Conservation (phyloP, 257 asterid genomes). For the Craterostigma plantagineum region DNA sequence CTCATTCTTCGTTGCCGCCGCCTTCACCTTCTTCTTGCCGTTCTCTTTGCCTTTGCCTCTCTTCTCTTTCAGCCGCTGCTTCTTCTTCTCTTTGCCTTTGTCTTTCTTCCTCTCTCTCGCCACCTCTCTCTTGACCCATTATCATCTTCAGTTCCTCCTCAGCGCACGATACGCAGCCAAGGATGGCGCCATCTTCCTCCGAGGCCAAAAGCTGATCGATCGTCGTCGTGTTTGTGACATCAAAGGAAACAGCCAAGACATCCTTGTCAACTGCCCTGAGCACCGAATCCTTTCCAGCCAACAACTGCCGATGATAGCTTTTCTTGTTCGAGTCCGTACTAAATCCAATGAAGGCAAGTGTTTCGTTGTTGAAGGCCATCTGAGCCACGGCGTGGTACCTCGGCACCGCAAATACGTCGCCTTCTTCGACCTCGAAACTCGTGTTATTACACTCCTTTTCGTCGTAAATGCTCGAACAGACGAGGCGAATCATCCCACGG, state of each 20-base stretch:
- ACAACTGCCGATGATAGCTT: constrained; percentile 2
- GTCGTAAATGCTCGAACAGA: background rate
- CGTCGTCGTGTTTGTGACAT: too few species aligned
- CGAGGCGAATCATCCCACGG: background rate
- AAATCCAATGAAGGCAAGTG: background rate
- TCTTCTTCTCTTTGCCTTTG: background rate
- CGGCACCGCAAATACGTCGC: constrained; percentile 3
- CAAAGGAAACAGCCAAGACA: background rate
- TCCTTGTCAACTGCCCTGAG: background rate
- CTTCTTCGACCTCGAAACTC: constrained; percentile 1
- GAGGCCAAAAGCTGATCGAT: too few species aligned
- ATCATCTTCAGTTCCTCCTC: constrained; percentile 2
- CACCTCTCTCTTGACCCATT: background rate
- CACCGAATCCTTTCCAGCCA: constrained; percentile 2
- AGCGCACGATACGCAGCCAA: too few species aligned
- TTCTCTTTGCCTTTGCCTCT: background rate
- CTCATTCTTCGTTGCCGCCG: background rate
- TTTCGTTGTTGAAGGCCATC: constrained; percentile 2
- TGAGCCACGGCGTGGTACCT: constrained; percentile 1
- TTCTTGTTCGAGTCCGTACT: background rate
- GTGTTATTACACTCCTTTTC: background rate
- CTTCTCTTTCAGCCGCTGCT: background rate
- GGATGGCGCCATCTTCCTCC: too few species aligned
- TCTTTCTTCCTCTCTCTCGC: too few species aligned
- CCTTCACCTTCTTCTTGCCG: background rate